phyloP scores from a whole-genome alignment of 2,329 filamentous ascomycete genomes.

The Microsporum canis region DNA sequence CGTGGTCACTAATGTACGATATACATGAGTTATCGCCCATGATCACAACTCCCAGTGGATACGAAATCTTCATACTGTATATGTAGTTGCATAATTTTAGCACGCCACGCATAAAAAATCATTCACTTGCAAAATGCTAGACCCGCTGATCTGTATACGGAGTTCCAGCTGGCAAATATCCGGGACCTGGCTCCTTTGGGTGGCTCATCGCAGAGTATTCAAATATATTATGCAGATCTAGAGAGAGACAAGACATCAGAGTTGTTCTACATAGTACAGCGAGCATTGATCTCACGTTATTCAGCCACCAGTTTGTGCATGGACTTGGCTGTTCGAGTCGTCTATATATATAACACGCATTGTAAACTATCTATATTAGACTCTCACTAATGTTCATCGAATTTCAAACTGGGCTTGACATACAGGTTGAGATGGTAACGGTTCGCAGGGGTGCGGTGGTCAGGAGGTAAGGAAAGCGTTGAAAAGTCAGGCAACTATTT shows the following conservation, averaged over 20 bases:
- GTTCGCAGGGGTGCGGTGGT: background rate
- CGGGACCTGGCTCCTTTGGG: background rate
- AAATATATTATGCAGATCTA: too few relatives aligned
- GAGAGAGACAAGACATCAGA: background rate
- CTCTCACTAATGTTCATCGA: slow-evolving; percentile 1
- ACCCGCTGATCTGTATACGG: background rate
- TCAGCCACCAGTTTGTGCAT: background rate
- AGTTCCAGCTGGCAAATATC: background rate
- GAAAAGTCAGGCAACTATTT: background rate
- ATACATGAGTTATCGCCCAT: background rate
- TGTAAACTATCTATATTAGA: background rate
- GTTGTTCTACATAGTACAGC: background rate
- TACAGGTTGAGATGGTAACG: background rate
- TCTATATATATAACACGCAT: background rate
- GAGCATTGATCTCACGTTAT: background rate
- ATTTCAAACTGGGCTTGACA: slow-evolving; percentile 1
- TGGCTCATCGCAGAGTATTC: too few relatives aligned
- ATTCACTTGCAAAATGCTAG: background rate
- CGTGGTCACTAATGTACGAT: background rate
- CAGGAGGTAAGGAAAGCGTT: background rate
- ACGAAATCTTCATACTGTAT: background rate
- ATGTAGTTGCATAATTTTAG: background rate
- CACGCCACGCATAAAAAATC: background rate
- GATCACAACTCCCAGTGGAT: background rate
- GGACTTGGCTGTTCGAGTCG: background rate